Conservation (phyloP, 2,329 filamentous ascomycete genomes). For the Coniochaeta hoffmannii region DNA sequence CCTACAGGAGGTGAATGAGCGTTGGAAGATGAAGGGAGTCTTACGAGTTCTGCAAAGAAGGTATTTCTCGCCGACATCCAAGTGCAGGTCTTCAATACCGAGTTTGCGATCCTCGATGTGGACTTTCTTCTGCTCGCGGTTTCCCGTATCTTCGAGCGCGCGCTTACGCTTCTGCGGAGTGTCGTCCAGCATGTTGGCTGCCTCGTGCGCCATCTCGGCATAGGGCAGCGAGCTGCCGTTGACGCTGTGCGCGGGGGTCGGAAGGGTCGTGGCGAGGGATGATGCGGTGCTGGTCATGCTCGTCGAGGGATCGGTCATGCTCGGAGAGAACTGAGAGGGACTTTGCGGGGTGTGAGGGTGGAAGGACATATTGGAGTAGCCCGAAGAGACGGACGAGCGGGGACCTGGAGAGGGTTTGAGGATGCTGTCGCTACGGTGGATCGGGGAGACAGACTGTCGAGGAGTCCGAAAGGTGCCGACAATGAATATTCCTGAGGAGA, state of each 20-base stretch:
- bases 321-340: conserved; percentile 54
- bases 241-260: conserved; percentile 56
- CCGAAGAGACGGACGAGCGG: conserved; percentile 10
- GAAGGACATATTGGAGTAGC: conserved; percentile 49
- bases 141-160: conserved; percentile 45
- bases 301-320: conserved; percentile 41
- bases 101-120: conserved; percentile 54
- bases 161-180: conserved; percentile 57
- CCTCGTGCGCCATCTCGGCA: conserved; percentile 35
- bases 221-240: conserved; percentile 42
- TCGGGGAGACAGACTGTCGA: not conserved
- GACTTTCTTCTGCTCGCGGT: conserved; percentile 53
- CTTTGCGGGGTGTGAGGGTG: conserved; percentile 62
- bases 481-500: not conserved
- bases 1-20: not conserved
- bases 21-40: conserved; percentile 39
- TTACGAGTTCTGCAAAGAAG: conserved; percentile 61
- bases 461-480: not conserved
- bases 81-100: conserved; percentile 57
- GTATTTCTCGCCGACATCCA: conserved; percentile 61
- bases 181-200: conserved; percentile 38
- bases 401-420: not conserved
- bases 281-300: conserved; percentile 46
- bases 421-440: not conserved
- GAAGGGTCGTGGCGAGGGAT: conserved; percentile 45